Evolutionary conservation across 179 eudicot species (phyloP).

Genomic region (Actinidia arguta): DNA sequence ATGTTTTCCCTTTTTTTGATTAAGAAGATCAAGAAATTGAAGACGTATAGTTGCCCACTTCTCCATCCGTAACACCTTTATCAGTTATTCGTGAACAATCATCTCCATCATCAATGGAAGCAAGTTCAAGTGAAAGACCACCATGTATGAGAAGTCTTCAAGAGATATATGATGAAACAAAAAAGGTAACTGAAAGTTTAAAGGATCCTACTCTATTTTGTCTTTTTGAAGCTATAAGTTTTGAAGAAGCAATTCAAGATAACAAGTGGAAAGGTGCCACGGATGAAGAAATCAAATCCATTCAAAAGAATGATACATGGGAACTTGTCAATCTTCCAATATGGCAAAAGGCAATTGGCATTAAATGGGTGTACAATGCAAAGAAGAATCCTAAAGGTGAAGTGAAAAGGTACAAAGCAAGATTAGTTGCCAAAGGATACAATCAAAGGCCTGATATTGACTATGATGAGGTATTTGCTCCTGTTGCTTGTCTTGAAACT

Average conservation of each 20-base stretch:
- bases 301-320: background rate
- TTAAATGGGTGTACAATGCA: no score
- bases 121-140: background rate
- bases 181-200: background rate
- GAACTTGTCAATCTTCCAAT: background rate
- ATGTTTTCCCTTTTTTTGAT: no score
- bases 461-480: no score
- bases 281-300: constrained; percentile 2
- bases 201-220: no score
- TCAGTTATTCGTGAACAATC: background rate
- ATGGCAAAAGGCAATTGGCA: background rate
- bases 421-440: background rate
- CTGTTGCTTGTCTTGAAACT: no score
- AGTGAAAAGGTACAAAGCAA: background rate
- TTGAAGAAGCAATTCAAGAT: background rate
- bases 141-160: background rate
- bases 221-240: no score
- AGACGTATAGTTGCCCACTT: no score
- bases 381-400: background rate
- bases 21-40: no score
- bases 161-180: background rate
- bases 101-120: background rate
- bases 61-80: no score
- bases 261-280: background rate
- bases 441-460: background rate